Conservation (phyloP, 2,329 filamentous ascomycete species). For the Aspergillus versicolor region DNA sequence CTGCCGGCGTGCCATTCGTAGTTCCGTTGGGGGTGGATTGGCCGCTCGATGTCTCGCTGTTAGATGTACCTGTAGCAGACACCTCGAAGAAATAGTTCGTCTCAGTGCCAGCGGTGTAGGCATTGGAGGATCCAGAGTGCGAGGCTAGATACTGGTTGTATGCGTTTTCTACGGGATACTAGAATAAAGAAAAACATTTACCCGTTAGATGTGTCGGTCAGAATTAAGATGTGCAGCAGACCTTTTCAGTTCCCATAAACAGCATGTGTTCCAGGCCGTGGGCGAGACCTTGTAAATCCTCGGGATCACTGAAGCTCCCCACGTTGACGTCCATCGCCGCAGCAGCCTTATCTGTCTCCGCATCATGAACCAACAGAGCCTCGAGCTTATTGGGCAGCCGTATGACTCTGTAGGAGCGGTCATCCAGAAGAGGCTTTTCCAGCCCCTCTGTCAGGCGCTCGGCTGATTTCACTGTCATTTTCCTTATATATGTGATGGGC, state of each 20-base stretch:
- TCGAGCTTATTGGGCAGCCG: conserved; percentile 83
- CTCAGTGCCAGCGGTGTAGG: conserved; percentile 87
- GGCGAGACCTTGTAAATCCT: conserved; percentile 90
- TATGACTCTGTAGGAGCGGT: conserved; percentile 84
- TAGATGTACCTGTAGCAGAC: conserved; percentile 66
- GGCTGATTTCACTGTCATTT: conserved; percentile 32
- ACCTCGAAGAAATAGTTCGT: conserved; percentile 99
- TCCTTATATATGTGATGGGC: conserved; percentile 19
- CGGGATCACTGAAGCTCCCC: conserved; percentile 88
- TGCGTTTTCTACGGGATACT: conserved; percentile 91
- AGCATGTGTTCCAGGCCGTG: conserved; percentile 94
- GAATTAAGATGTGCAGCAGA: conserved; percentile 31
- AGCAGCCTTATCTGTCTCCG: conserved; percentile 93
- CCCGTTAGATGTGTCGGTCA: neutral
- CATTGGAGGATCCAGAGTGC: conserved; percentile 90
- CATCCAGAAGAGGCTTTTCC: conserved; percentile 81
- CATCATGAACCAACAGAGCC: conserved; percentile 87
- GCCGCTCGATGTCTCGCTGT: conserved; percentile 29
- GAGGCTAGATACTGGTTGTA: conserved; percentile 91
- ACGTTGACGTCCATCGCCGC: conserved; percentile 95
- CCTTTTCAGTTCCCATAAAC: conserved; percentile 98
- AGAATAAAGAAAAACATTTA: conserved; percentile 7
- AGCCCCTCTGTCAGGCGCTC: conserved; percentile 65
- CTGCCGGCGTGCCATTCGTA: conserved; percentile 22
- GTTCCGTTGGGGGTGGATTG: conserved; percentile 27